Conservation (phyloP, 495 filamentous ascomycete species). For the Aspergillus asperescens region DNA sequence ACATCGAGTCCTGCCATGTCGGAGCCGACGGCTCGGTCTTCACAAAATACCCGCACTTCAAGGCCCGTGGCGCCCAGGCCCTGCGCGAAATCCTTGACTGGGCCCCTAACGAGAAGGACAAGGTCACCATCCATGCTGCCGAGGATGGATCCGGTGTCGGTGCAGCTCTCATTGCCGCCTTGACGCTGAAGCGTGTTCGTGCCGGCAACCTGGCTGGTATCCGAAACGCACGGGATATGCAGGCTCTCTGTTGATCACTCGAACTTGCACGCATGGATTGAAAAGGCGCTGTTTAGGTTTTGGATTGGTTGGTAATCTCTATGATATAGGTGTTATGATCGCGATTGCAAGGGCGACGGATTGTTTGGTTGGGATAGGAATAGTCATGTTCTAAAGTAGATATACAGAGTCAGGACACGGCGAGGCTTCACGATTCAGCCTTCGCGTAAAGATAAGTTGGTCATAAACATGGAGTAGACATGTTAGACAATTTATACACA, state of each 20-base stretch:
- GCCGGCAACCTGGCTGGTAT: slow-evolving; percentile 76
- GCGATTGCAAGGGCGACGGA: slow-evolving; percentile 1
- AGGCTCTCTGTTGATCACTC: slow-evolving; percentile 30
- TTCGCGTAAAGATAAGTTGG: neutral
- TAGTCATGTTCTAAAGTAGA: neutral
- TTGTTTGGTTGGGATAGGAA: neutral
- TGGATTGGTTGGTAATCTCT: neutral
- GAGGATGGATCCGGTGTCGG: slow-evolving; percentile 97
- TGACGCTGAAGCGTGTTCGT: slow-evolving; percentile 82
- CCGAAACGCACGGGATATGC: slow-evolving; percentile 57
- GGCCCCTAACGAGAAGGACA: slow-evolving; percentile 72
- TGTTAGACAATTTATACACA: neutral
- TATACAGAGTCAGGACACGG: neutral
- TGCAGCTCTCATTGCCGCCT: slow-evolving; percentile 85
- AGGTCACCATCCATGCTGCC: slow-evolving; percentile 76
- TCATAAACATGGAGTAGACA: neutral
- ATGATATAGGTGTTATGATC: neutral
- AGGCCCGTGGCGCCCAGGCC: slow-evolving; percentile 79
- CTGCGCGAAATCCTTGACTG: slow-evolving; percentile 93
- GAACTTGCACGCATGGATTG: neutral
- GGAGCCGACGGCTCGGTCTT: slow-evolving; percentile 95
- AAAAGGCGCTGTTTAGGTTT: neutral
- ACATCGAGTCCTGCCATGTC: slow-evolving; percentile 79
- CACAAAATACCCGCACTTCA: slow-evolving; percentile 98
- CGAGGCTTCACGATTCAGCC: slow-evolving; percentile 2